Base-by-base conservation (phyloP, 1,284 basidiomycete species). In the Spongiforma sp. region DNA sequence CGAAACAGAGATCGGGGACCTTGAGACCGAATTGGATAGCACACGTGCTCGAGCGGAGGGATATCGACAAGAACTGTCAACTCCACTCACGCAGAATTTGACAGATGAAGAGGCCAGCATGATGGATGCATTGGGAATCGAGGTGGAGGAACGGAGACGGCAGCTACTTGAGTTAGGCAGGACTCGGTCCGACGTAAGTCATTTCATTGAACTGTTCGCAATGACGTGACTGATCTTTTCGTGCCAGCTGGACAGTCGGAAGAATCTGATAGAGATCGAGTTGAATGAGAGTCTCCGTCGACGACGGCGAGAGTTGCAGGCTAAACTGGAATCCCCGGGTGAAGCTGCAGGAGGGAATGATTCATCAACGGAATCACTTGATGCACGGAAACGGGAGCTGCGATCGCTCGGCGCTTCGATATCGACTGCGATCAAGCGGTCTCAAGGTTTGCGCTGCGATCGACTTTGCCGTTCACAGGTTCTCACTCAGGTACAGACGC, bases 241-340 rank as follows among this genome's bases (percentile, higher is more conserved):
- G 48, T 67, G 50, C 43, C 64, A 98, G 94, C 79, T 96, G 62
- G 89, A 92, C 43, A 86, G 89, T 28, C 85, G 85, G 67, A 95
- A 94, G 78, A 93, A 90, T 72, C 80, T 90, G 17, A 80, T 98
- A 28, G 94, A 98, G 76, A 96, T 99, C 60, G 97, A 99, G 77
- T 83, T 99, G 37, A 94, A 93, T 67, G 97, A 99, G 75, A 91
- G 90, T 68, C 83, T 99, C 21, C 84, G 89, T 24, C 86, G 96
- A 5, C 86, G 91, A 19, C 84, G 88, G 46, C 90, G 95, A 61
- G 95, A 96, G 71, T 74, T 98, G 4, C 86, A 88, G 48, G 78
- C 81, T 46, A 93, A 93, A 73, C 81, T 99, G 19, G 96, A 98
- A 67, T 80, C 85, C 57, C 80, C 93, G 24, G 92, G 85, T 56